Conservation (phyloP, 495 filamentous ascomycete genomes). For the Aspergillus nidulans region DNA sequence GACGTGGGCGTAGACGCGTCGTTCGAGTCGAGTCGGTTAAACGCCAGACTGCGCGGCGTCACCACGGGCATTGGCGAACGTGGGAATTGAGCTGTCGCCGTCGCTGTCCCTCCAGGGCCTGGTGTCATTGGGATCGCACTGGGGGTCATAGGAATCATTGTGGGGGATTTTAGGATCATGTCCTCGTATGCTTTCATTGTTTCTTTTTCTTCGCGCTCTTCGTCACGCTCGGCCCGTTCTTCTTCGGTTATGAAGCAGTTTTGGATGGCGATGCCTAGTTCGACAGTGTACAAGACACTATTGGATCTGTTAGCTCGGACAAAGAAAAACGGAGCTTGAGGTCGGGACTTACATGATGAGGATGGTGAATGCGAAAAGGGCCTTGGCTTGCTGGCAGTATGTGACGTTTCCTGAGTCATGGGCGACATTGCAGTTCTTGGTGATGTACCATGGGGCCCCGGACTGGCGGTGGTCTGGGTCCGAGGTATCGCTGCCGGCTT, state of each 20-base stretch:
- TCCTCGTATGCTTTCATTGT: constrained; percentile 42
- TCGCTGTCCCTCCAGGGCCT: background rate
- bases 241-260: constrained; percentile 56
- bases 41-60: constrained; percentile 40
- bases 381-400: constrained; percentile 75
- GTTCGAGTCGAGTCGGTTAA: constrained; percentile 30
- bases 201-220: constrained; percentile 37
- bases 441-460: constrained; percentile 78
- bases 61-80: constrained; percentile 27
- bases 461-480: constrained; percentile 65
- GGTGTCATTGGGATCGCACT: constrained; percentile 14
- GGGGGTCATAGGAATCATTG: constrained; percentile 34
- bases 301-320: constrained; percentile 13
- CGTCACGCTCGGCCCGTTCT: constrained; percentile 30
- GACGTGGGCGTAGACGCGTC: constrained; percentile 11
- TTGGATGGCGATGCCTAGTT: constrained; percentile 54
- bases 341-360: constrained; percentile 61
- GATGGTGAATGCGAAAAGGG: constrained; percentile 64
- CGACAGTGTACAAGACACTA: constrained; percentile 52
- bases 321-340: background rate
- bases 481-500: constrained; percentile 75
- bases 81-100: constrained; percentile 1
- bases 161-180: constrained; percentile 42
- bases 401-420: constrained; percentile 47
- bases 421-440: constrained; percentile 68